Base-by-base conservation (phyloP, 2,329 filamentous ascomycete species). In the Conoideocrella luteorostrata region DNA sequence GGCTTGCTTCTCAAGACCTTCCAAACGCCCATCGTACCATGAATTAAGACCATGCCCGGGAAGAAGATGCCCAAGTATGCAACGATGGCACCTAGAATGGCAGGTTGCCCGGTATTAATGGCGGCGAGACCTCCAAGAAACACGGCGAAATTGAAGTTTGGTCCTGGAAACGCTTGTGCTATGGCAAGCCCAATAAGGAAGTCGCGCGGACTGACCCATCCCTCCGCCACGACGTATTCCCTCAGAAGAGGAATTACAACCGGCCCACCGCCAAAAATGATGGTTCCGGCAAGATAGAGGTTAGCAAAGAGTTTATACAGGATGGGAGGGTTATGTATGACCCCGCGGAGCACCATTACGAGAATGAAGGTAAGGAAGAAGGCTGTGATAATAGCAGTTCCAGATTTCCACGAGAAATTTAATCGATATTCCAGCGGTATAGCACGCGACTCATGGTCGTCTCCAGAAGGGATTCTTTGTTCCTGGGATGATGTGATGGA, bases 251-350 rank as follows among this genome's bases (percentile, higher is more conserved):
- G 80, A 35, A 84, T 82, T 0, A 84, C 80, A 1, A 83, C n/a
- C n/a, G n/a, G n/a, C n/a, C n/a, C n/a, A n/a, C n/a, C n/a, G n/a
- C n/a, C n/a, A 39, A 82, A 78, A 50, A 80, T 82, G 45, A 82
- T 75, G 2, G 84, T 88, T 0, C 84, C 84, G 0, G 84, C 84
- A 0, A 88, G 77, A 53, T 83, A 87, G 63, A 88, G 75, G 58
- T 86, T 88, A 5, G 81, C 70, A 52, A 88, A 88, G 20, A 88
- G n/a, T n/a, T n/a, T n/a, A n/a, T n/a, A n/a, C n/a, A n/a, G n/a
- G n/a, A n/a, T n/a, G n/a, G n/a, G n/a, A n/a, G n/a, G n/a, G n/a
- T 71, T 38, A 74, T 68, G 51, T 79, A 78, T 0, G 48, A 55
- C 70, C 60, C 57, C 71, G 28, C 71, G 69, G 0, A 74, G 52